Percentiles rank a stretch among this genome's conserved stretches.
Evolutionary conservation across 129 eudicot species (phyloP).

Genomic region (Deinandra increscens): DNA sequence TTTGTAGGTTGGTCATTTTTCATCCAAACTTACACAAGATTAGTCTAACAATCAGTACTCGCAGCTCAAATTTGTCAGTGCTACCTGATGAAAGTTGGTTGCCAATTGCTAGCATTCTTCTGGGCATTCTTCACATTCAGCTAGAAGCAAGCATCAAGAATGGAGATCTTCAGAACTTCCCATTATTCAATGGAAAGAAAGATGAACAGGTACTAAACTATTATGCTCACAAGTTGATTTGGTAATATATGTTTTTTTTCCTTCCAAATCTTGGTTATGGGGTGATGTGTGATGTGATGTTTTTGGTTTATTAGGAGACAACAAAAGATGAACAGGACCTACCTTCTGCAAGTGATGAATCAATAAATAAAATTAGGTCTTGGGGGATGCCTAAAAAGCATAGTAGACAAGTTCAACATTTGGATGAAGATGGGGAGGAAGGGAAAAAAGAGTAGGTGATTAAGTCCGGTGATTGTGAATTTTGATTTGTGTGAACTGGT

Average conservation of each 20-base stretch:
- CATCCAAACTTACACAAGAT: no score
- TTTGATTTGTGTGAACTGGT: not conserved
- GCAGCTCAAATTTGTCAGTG: constrained; percentile 70
- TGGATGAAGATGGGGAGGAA: constrained; percentile 40
- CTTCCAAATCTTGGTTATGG: not conserved
- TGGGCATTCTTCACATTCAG: constrained; percentile 89
- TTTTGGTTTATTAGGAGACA: constrained; percentile 31
- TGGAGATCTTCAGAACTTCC: constrained; percentile 65
- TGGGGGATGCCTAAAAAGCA: constrained; percentile 58
- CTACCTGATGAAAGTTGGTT: constrained; percentile 93
- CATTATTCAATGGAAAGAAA: constrained; percentile 46
- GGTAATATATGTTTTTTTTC: not conserved
- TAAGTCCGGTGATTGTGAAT: not conserved
- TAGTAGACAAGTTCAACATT: constrained; percentile 32
- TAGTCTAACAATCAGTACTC: no score
- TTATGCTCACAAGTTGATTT: not conserved
- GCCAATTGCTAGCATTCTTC: constrained; percentile 82
- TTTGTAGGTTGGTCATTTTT: no score
- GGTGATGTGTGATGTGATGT: not conserved
- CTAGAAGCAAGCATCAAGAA: constrained; percentile 76
- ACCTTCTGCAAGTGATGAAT: constrained; percentile 47
- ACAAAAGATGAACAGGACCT: constrained; percentile 37
- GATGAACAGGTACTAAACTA: constrained; percentile 40
- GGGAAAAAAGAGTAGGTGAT: constrained; percentile 41
- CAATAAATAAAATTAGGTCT: constrained; percentile 41